Evolutionary conservation across 768 basidiomycete genomes (phyloP), one percentile per base, ranked within the genome.

Genomic region (Rhizopogon vesiculosus): DNA sequence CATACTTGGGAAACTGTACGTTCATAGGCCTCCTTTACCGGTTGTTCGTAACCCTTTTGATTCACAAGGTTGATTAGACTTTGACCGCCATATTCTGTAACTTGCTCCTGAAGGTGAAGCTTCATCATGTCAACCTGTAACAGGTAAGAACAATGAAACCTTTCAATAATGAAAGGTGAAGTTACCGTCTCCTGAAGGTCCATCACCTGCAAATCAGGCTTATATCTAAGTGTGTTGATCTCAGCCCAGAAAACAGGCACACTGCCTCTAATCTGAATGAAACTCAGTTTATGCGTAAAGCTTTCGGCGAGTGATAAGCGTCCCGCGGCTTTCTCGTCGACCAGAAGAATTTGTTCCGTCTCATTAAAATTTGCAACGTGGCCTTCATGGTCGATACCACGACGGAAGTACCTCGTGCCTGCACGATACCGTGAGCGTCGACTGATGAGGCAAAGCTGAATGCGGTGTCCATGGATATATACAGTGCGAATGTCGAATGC

Each of bases 301-400:
- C 80, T 80, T 52, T 81, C 81, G 16, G 70, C 62, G 48, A 69
- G 65, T 16, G 70, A 70, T 41, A 70, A 69, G 25, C 71, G 69
- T 39, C 76, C 76, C 25, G 71, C 71, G 31, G 75, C 73, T 45
- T 76, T 77, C 46, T 76, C 78, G 57, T 93, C 90, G 12, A 95
- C 78, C 15, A 96, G 77, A 28, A 96, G 75, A 56, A 99, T 77
- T 68, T 98, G 97, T 67, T 99, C 97, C 6, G 97, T 96, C 72
- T 99, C 97, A 68, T 98, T 97, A 74, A 93, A 98, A 72, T 99
- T 99, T 55, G 94, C 93, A 42, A 91, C 91, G 67, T 98, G 83
- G 2, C 95, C 97, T 8, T 89, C 77, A 18, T 83, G 75, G 69
- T 98, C 94, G 61, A 99, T 80, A 5, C 97, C 97, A 45, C 97